Base-by-base conservation (phyloP, 352 stramenopile species). In the Pythium scleroteichum region DNA sequence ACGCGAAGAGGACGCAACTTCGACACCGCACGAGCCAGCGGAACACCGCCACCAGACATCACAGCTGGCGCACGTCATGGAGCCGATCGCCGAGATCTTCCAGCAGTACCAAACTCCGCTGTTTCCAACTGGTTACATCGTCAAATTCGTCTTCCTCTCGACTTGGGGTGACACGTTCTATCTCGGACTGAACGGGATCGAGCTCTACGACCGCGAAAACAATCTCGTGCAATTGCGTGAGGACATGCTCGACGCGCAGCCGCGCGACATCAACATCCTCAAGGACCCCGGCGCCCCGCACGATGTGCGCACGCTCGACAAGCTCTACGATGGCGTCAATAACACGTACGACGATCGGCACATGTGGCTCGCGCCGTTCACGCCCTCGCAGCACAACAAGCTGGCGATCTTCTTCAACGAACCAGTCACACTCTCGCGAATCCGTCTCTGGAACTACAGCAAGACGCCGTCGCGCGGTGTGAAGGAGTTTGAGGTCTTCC, bases 61-160 rank as follows among this genome's bases (percentile, higher is more conserved):
- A 8, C 24, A 19, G 22, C 2, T 17, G 26, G 0, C 19, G 47
- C 0, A 54, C 55, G 29, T 35, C 24, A 87, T 86, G 71, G 75
- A 70, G 14, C 83, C 80, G 7, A 82, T 88, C 19, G 60, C 68
- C 14, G 75, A 84, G 47, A 47, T 93, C 19, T 80, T 82, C 12
- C 90, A 97, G 69, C 78, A 96, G 62, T 97, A 97, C 72, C 82
- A 97, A 60, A 91, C 88, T 10, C 81, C 82, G 26, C 61, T 96
- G 2, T 90, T 91, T 45, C 88, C 87, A 2, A 87, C 79, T 0
- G 85, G 90, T 4, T 92, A 87, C 74, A 92, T 95, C 29, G 71
- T 97, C 71, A 94, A 96, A 62, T 87, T 92, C 55, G 78, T 90
- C 9, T 83, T 91, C 38, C 50, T 78, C 41, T 87, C 80, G 4